These are phyloP conservation scores for Sphagnum tenellum DNA, from an alignment of 225 moss, liverwort and hornwort species.

Conservation along the genomic window DNA sequence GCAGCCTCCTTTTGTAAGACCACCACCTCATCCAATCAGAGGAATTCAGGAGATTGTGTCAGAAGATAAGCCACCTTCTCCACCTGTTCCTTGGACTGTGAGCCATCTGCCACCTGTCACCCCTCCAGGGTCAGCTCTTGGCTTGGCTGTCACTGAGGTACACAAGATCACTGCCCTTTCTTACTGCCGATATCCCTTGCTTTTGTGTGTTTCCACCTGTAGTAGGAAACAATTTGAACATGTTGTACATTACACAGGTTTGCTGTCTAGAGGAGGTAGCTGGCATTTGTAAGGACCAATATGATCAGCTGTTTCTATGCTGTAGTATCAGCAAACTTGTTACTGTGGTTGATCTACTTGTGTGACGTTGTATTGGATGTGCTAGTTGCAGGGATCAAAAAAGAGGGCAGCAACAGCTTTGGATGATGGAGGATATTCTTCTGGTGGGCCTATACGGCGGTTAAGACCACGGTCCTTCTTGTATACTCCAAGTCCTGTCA, in stretches of 20 bases:
- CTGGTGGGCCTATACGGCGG: slow-evolving; percentile 83
- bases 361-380: not conserved
- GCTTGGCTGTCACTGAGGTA: too few species aligned
- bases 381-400: slow-evolving; percentile 15
- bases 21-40: slow-evolving; percentile 20
- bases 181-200: too few species aligned
- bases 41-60: slow-evolving; percentile 28
- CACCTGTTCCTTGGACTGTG: slow-evolving; percentile 39
- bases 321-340: too few species aligned
- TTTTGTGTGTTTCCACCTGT: too few species aligned
- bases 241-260: too few species aligned
- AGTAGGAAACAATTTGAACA: too few species aligned
- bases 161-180: too few species aligned
- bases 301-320: too few species aligned
- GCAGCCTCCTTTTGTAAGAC: slow-evolving; percentile 15
- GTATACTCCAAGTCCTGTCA: slow-evolving; percentile 50
- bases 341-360: not conserved
- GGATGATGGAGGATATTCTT: slow-evolving; percentile 70
- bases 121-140: slow-evolving; percentile 59
- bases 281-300: too few species aligned
- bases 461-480: slow-evolving; percentile 66
- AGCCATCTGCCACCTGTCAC: slow-evolving; percentile 30
- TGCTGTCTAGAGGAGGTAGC: too few species aligned
- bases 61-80: slow-evolving; percentile 66
- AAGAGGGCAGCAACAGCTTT: slow-evolving; percentile 76